Evolutionary conservation across 768 basidiomycete species (phyloP).

Genomic region (Tylopilus balloui): DNA sequence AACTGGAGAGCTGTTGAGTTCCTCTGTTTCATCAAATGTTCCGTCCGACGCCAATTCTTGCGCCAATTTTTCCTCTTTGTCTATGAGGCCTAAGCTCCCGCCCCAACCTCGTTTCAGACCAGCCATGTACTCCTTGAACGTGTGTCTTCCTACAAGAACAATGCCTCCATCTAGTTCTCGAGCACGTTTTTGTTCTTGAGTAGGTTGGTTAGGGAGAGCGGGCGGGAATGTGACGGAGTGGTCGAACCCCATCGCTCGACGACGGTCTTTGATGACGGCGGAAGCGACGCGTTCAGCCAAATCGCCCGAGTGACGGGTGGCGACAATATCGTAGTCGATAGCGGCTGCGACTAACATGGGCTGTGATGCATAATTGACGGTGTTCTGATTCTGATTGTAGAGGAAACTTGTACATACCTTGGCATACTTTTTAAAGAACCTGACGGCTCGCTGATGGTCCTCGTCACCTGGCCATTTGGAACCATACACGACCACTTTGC

Average conservation of each 20-base stretch:
- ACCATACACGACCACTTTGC: constrained; percentile 83
- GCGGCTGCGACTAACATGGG: constrained; percentile 93
- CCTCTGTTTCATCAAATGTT: constrained; percentile 67
- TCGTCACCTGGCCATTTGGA: constrained; percentile 94
- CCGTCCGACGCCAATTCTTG: constrained; percentile 66
- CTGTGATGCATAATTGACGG: constrained; percentile 38
- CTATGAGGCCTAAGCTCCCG: constrained; percentile 59
- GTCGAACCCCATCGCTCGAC: constrained; percentile 63
- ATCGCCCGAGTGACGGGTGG: constrained; percentile 82
- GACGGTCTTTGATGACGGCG: constrained; percentile 65
- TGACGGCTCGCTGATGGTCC: constrained; percentile 77
- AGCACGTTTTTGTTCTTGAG: constrained; percentile 47
- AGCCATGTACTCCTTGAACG: constrained; percentile 92
- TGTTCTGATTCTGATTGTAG: not conserved
- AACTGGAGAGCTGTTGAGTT: constrained; percentile 22
- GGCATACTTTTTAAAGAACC: constrained; percentile 94
- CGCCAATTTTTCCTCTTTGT: constrained; percentile 68
- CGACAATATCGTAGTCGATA: constrained; percentile 82
- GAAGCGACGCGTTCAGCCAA: constrained; percentile 73
- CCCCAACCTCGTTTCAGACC: constrained; percentile 86
- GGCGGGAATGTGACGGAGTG: constrained; percentile 38
- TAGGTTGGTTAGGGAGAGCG: constrained; percentile 49
- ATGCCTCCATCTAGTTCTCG: constrained; percentile 78
- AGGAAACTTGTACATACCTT: constrained; percentile 59
- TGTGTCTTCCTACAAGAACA: constrained; percentile 81